Conservation (phyloP, 768 basidiomycete species). For the Candolleomyces eurysporus region DNA sequence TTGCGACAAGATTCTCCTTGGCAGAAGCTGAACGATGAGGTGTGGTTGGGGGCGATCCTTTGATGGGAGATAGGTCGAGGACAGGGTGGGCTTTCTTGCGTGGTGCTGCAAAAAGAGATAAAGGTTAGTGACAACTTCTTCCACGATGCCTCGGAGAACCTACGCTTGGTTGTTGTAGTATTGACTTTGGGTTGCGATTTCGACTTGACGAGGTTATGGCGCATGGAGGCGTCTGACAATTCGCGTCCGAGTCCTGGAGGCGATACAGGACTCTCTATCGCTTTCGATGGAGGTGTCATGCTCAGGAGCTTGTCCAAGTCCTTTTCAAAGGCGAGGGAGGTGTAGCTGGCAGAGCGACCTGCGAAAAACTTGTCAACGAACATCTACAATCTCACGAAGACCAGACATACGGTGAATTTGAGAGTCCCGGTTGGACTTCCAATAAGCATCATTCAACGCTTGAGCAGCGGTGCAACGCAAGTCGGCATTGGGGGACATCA, state of each 20-base stretch:
- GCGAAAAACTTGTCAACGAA: background rate
- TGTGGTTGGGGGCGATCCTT: conserved; percentile 48
- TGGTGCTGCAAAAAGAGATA: conserved; percentile 21
- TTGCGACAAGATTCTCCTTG: conserved; percentile 41
- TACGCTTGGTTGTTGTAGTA: conserved; percentile 32
- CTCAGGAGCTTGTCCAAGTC: conserved; percentile 41
- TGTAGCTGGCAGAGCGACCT: conserved; percentile 50
- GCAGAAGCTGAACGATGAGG: conserved; percentile 29
- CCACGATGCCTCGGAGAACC: conserved; percentile 10
- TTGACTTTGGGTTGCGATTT: conserved; percentile 47
- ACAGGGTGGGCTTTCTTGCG: conserved; percentile 36
- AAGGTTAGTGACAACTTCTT: background rate
- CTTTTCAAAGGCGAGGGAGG: conserved; percentile 49
- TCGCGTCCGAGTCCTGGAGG: conserved; percentile 34
- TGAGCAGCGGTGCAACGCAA: conserved; percentile 68
- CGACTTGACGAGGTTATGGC: conserved; percentile 29
- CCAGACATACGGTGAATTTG: conserved; percentile 40
- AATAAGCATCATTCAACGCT: conserved; percentile 67
- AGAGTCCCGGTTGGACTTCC: conserved; percentile 38
- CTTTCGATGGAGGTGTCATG: conserved; percentile 28
- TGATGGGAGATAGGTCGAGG: conserved; percentile 48
- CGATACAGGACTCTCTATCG: conserved; percentile 22
- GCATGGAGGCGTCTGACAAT: conserved; percentile 16
- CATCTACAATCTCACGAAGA: conserved; percentile 5
- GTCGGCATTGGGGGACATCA: conserved; percentile 83